These are phyloP conservation scores for Penicillium roqueforti DNA, from an alignment of 495 filamentous ascomycete genomes.

Conservation along the genomic window DNA sequence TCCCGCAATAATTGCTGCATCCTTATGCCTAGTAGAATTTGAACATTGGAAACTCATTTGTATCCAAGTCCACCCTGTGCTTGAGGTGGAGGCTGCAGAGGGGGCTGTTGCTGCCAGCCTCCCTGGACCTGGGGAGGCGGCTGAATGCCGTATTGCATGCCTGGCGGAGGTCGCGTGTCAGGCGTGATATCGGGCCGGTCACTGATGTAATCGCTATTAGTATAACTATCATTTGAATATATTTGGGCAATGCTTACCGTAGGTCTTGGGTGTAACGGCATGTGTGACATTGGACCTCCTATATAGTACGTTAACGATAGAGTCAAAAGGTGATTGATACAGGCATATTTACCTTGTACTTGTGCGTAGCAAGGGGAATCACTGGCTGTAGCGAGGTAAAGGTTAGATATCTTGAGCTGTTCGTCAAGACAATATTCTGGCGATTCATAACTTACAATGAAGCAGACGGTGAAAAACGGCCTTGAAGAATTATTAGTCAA, in stretches of 20 bases:
- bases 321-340: background rate
- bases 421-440: background rate
- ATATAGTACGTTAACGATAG: constrained; percentile 15
- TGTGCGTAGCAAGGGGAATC: constrained; percentile 48
- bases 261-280: constrained; percentile 53
- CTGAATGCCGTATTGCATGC: constrained; percentile 26
- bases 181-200: constrained; percentile 47
- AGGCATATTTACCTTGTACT: constrained; percentile 40
- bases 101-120: constrained; percentile 19
- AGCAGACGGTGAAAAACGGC: constrained; percentile 54
- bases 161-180: constrained; percentile 35
- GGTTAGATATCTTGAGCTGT: constrained; percentile 8
- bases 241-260: constrained; percentile 29
- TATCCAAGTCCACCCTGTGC: constrained; percentile 21
- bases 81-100: constrained; percentile 19
- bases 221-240: background rate
- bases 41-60: constrained; percentile 10
- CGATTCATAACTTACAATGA: constrained; percentile 39
- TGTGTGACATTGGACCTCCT: constrained; percentile 52
- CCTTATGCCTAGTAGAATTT: background rate
- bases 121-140: constrained; percentile 27
- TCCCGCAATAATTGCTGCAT: background rate
- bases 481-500: constrained; percentile 26
- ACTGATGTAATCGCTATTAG: constrained; percentile 15
- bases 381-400: constrained; percentile 31